These are phyloP conservation scores for Geum urbanum DNA, from an alignment of 306 rosid genomes.

Conservation along the genomic window DNA sequence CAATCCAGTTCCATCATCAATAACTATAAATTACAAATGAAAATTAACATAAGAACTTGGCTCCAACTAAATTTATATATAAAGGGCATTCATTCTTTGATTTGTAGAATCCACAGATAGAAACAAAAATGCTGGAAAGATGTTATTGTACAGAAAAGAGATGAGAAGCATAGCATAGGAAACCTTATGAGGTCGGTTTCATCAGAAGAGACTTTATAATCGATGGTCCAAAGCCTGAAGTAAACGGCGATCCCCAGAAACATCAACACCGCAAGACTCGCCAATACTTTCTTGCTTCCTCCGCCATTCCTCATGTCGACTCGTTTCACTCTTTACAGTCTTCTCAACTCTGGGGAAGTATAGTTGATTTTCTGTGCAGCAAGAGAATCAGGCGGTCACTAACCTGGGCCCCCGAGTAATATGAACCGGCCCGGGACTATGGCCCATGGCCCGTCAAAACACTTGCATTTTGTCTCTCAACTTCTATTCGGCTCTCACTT, in stretches of 20 bases:
- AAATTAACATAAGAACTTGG: neutral
- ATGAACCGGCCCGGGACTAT: neutral
- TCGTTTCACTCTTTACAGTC: constrained; percentile 12
- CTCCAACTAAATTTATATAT: neutral
- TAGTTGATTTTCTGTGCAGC: neutral
- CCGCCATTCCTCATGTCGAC: constrained; percentile 21
- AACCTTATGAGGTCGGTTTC: constrained; percentile 66
- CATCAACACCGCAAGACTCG: constrained; percentile 50
- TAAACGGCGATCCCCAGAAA: constrained; percentile 62
- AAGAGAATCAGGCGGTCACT: neutral
- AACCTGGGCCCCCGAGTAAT: neutral
- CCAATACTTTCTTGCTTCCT: constrained; percentile 27
- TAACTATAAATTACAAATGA: neutral
- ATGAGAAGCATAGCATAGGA: neutral
- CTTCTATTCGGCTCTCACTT: no score
- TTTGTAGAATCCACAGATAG: neutral
- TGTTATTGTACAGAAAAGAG: neutral
- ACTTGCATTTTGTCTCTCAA: no score
- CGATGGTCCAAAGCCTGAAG: constrained; percentile 66
- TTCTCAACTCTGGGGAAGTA: no score
- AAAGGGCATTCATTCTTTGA: neutral
- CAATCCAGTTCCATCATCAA: neutral
- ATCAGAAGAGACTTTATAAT: no score
- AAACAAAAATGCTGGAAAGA: neutral
- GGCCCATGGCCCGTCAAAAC: no score